Evolutionary conservation across 192 early-diverging fungal genomes (phyloP), one percentile per base, ranked within the genome.

Genomic region (Lunasporangiospora selenospora): DNA sequence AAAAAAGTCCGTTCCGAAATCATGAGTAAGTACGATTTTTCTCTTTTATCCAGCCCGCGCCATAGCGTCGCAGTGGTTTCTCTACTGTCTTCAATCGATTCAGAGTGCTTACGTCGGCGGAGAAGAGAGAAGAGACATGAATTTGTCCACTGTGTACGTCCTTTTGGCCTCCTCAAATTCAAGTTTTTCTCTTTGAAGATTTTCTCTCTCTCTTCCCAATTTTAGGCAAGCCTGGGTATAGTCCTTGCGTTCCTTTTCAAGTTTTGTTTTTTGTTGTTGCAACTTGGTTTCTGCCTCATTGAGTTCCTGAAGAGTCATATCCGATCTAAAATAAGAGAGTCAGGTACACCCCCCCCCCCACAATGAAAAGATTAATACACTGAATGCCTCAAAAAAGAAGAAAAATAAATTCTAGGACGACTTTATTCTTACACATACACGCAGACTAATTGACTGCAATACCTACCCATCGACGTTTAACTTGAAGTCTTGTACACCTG

Each of bases 151-250:
- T 3, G 47, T 26, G 48, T 63, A 73, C 0, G 60, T 73, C n/a
- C 59, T 30, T 43, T 73, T 73, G 48, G 58, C 52, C 42, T 73
- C 69, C 23, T 73, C 69, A 41, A 73, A 73, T 1, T 62, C 60
- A 3, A 18, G 6, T 30, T 58, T 58, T 1, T 42, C 60, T 31
- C 18, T 21, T 26, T 63, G 53, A 19, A 73, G 18, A 13, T 62
- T 61, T n/a, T 62, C 60, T 5, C 69, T 59, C 32, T 73, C 43
- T 29, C 54, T 62, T n/a, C 69, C 69, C 4, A 73, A 37, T 43
- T 58, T 55, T 26, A 73, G 15, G 43, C 69, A 73, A 1, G 69
- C 46, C 34, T 57, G 41, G 19, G 69, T 73, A 34, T 58, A 73
- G 29, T 41, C 58, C 47, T 63, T 73, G 24, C 69, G 51, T 34